These are phyloP conservation scores for Botrytis cinerea DNA, from an alignment of 2,329 filamentous ascomycete species.

Conservation along the genomic window DNA sequence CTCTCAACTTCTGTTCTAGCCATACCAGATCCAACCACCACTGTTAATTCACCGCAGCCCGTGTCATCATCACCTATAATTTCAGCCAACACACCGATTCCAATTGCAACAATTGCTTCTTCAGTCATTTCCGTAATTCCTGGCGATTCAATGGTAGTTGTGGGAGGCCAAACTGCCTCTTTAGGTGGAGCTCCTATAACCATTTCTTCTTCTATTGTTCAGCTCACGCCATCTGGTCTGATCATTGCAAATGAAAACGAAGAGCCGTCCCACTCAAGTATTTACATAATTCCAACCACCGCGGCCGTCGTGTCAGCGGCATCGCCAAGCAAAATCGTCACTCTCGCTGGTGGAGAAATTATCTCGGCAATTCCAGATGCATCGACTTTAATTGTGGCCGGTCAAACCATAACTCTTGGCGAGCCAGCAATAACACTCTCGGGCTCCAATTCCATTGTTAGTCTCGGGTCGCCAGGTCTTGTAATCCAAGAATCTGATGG, in stretches of 20 bases:
- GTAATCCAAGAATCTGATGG: conserved; percentile 29
- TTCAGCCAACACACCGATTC: conserved; percentile 25
- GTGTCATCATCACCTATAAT: conserved; percentile 1
- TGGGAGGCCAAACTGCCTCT: conserved; percentile 25
- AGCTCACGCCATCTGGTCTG: conserved; percentile 10
- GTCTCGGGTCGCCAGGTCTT: conserved; percentile 24
- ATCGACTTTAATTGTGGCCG: conserved; percentile 25
- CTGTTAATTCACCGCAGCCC: not conserved
- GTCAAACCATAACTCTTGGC: conserved; percentile 26
- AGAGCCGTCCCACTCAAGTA: not conserved
- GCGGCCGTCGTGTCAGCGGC: not conserved
- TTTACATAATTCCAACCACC: conserved; percentile 1
- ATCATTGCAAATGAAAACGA: not conserved
- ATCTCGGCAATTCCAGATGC: conserved; percentile 28
- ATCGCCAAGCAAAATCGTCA: not conserved
- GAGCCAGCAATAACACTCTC: conserved; percentile 28
- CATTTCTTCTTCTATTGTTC: conserved; percentile 10
- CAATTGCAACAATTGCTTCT: conserved; percentile 29
- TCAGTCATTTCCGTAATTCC: conserved; percentile 27
- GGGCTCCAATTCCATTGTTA: conserved; percentile 19
- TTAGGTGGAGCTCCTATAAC: conserved; percentile 5
- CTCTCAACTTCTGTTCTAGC: not conserved
- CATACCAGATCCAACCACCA: conserved; percentile 8
- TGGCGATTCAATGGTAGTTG: conserved; percentile 26
- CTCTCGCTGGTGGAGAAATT: conserved; percentile 23